A percentile compares a stretch with the other conserved stretches of the same genome.
Evolutionary conservation across 2,329 filamentous ascomycete genomes (phyloP).

Genomic region (Fusarium sp.): DNA sequence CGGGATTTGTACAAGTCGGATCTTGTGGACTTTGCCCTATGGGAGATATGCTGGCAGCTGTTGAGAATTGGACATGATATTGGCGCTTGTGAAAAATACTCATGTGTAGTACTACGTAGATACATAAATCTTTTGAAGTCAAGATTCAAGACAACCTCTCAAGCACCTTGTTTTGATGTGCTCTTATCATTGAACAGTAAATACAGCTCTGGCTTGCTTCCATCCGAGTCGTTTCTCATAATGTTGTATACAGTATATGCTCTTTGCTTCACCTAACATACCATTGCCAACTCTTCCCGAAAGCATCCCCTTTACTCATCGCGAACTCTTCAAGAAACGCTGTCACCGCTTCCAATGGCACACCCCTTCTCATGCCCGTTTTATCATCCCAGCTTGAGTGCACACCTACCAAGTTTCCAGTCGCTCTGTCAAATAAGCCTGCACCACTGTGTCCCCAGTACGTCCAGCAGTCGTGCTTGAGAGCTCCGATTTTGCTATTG

Average conservation of each 20-base stretch:
- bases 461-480: constrained; percentile 67
- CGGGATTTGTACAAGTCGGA: constrained; percentile 13
- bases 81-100: constrained; percentile 24
- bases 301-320: constrained; percentile 3
- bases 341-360: constrained; percentile 58
- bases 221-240: background rate
- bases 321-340: constrained; percentile 52
- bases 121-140: constrained; percentile 21
- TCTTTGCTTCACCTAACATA: constrained; percentile 17
- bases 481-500: constrained; percentile 63
- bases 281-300: constrained; percentile 28
- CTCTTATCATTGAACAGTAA: background rate
- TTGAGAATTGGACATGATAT: constrained; percentile 27
- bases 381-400: constrained; percentile 67
- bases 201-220: background rate
- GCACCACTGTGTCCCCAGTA: constrained; percentile 69
- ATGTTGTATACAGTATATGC: background rate
- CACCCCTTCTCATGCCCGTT: constrained; percentile 63
- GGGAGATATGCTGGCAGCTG: constrained; percentile 13
- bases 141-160: constrained; percentile 9
- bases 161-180: no score
- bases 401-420: constrained; percentile 59
- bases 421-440: constrained; percentile 56
- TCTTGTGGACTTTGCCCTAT: constrained; percentile 20
- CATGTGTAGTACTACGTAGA: constrained; percentile 26